phyloP scores from a whole-genome alignment of 2,329 filamentous ascomycete genomes.

The Aspergillus ustus region DNA sequence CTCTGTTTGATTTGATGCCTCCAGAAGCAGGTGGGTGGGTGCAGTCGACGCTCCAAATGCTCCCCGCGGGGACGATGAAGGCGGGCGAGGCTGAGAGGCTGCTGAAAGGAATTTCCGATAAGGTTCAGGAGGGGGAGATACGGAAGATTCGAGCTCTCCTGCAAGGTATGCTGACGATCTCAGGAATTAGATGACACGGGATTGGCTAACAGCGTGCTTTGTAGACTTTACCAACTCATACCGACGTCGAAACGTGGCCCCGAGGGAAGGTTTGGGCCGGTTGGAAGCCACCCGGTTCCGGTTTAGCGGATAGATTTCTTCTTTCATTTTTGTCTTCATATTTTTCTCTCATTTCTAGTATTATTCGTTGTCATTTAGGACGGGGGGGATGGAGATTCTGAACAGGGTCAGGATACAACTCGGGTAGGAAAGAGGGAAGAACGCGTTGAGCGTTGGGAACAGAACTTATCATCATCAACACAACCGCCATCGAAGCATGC shows the following conservation, averaged over 20 bases:
- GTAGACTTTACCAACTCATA: conserved; percentile 93
- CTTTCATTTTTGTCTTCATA: conserved; percentile 4
- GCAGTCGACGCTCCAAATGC: conserved; percentile 77
- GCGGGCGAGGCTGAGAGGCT: conserved; percentile 80
- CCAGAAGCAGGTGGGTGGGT: conserved; percentile 81
- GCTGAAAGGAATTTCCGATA: conserved; percentile 78
- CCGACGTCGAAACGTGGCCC: conserved; percentile 91
- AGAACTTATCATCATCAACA: background rate
- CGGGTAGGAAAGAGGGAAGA: conserved; percentile 7
- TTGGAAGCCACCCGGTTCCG: conserved; percentile 87
- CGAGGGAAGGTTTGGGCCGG: conserved; percentile 84
- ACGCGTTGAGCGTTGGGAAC: background rate
- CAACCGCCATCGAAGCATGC: background rate
- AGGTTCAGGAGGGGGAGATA: conserved; percentile 69
- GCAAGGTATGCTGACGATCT: conserved; percentile 56
- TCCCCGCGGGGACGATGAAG: conserved; percentile 81
- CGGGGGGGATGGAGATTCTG: background rate
- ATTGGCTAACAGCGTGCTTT: conserved; percentile 16
- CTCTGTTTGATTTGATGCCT: conserved; percentile 85
- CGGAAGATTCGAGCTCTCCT: conserved; percentile 82
- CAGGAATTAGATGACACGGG: background rate
- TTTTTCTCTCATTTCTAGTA: background rate
- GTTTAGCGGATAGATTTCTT: conserved; percentile 62
- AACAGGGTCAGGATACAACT: conserved; percentile 13
- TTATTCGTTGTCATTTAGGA: conserved; percentile 2